These are phyloP conservation scores for Hymenoscyphus infarciens DNA, from an alignment of 2,329 filamentous ascomycete species.

Conservation along the genomic window DNA sequence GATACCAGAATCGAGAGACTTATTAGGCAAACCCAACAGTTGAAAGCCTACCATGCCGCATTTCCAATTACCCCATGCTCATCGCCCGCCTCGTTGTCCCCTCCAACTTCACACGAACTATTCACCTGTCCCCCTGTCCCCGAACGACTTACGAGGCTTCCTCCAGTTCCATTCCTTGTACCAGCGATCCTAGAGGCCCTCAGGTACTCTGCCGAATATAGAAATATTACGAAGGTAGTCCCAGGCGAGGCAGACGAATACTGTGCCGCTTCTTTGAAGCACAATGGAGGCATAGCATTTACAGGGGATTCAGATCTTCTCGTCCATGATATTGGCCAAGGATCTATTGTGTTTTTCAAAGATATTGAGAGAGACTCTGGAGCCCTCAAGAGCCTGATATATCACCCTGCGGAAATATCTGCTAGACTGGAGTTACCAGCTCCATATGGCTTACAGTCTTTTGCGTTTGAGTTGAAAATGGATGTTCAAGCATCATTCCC, in stretches of 20 bases:
- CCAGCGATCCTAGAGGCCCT: constrained; percentile 73
- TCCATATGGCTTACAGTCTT: constrained; percentile 38
- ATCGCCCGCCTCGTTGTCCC: constrained; percentile 9
- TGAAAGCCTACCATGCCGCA: constrained; percentile 27
- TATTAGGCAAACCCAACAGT: constrained; percentile 24
- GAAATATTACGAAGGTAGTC: constrained; percentile 53
- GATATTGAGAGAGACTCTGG: constrained; percentile 45
- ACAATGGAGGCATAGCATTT: constrained; percentile 55
- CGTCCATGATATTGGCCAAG: constrained; percentile 65
- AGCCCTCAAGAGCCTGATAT: constrained; percentile 31
- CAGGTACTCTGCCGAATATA: constrained; percentile 41
- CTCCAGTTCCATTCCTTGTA: constrained; percentile 65
- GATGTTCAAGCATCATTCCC: constrained; percentile 28
- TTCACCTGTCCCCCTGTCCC: constrained; percentile 25
- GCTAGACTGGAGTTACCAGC: constrained; percentile 41
- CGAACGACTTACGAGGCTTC: constrained; percentile 35
- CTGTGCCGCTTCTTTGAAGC: constrained; percentile 64
- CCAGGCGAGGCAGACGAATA: constrained; percentile 82
- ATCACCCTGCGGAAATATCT: constrained; percentile 43
- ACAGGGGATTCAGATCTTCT: constrained; percentile 88
- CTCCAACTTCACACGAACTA: constrained; percentile 14
- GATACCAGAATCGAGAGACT: constrained; percentile 29
- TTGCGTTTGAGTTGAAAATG: constrained; percentile 35
- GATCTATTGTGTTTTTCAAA: constrained; percentile 64
- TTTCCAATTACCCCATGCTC: constrained; percentile 20